These are phyloP conservation scores for Chalaropsis thielavioides DNA, from an alignment of 2,329 filamentous ascomycete species.

Conservation along the genomic window DNA sequence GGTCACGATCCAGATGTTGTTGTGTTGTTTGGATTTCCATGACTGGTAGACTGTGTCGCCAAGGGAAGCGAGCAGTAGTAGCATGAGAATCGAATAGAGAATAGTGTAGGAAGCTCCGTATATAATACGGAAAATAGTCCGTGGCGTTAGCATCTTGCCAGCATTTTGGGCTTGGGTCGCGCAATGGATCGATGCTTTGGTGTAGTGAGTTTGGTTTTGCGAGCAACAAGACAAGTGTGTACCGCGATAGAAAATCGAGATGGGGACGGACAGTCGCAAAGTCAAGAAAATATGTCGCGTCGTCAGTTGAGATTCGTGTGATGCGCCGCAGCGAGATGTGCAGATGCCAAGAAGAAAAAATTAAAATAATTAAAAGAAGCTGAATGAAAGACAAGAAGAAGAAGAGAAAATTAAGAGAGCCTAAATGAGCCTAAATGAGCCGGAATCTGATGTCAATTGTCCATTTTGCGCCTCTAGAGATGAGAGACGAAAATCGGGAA, in stretches of 20 bases:
- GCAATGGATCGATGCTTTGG: neutral
- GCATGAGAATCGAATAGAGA: slow-evolving; percentile 57
- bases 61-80: slow-evolving; percentile 65
- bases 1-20: slow-evolving; percentile 72
- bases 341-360: slow-evolving; percentile 1
- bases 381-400: slow-evolving; percentile 5
- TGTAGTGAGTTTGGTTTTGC: neutral
- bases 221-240: neutral
- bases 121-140: slow-evolving; percentile 59
- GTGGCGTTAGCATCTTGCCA: slow-evolving; percentile 29
- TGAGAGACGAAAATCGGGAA: neutral
- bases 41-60: slow-evolving; percentile 70
- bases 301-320: neutral
- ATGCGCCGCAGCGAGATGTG: slow-evolving; percentile 15
- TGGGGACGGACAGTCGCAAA: neutral
- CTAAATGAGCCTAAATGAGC: neutral
- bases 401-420: neutral
- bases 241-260: too few relatives aligned
- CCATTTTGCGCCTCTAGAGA: neutral
- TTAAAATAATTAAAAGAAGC: neutral
- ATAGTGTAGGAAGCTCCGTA: slow-evolving; percentile 67
- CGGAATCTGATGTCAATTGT: neutral
- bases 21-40: slow-evolving; percentile 47
- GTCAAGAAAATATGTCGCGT: slow-evolving; percentile 1
- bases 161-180: slow-evolving; percentile 18